Evolutionary conservation across 352 stramenopile genomes (phyloP).

Genomic region (Pythium phragmiticola): DNA sequence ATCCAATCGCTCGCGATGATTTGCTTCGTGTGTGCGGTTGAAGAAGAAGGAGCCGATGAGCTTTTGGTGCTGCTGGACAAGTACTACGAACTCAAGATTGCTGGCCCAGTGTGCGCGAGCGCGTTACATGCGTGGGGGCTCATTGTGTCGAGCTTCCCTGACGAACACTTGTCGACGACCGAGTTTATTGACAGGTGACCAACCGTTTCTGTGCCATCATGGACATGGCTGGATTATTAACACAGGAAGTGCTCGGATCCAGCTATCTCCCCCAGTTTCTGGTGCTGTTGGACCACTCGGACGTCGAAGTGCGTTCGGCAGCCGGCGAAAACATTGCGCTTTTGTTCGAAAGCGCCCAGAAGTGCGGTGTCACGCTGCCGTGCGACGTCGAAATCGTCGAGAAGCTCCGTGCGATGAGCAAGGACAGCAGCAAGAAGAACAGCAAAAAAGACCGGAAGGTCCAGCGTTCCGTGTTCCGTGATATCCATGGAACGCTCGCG

Average conservation of each 20-base stretch:
- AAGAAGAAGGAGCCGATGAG: conserved; percentile 73
- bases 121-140: conserved; percentile 77
- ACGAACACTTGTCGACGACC: conserved; percentile 50
- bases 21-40: conserved; percentile 76
- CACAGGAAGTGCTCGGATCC: background rate
- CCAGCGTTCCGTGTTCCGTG: conserved; percentile 80
- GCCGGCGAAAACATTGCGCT: conserved; percentile 87
- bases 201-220: background rate
- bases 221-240: background rate
- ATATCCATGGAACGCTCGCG: conserved; percentile 76
- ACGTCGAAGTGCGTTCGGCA: conserved; percentile 78
- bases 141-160: conserved; percentile 57
- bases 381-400: conserved; percentile 70
- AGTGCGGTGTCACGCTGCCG: conserved; percentile 44
- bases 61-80: conserved; percentile 63
- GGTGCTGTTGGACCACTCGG: conserved; percentile 67
- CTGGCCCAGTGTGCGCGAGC: conserved; percentile 55
- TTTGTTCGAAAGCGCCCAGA: conserved; percentile 66
- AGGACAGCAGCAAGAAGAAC: conserved; percentile 88
- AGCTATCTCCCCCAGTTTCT: conserved; percentile 74
- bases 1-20: conserved; percentile 70
- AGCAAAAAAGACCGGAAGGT: conserved; percentile 89
- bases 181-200: conserved; percentile 61
- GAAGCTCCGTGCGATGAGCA: conserved; percentile 77
- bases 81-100: conserved; percentile 69